Evolutionary conservation across 2,329 filamentous ascomycete species (phyloP), one percentile per base, ranked within the genome.

Genomic region (Lasiodiplodia hormozganensis): DNA sequence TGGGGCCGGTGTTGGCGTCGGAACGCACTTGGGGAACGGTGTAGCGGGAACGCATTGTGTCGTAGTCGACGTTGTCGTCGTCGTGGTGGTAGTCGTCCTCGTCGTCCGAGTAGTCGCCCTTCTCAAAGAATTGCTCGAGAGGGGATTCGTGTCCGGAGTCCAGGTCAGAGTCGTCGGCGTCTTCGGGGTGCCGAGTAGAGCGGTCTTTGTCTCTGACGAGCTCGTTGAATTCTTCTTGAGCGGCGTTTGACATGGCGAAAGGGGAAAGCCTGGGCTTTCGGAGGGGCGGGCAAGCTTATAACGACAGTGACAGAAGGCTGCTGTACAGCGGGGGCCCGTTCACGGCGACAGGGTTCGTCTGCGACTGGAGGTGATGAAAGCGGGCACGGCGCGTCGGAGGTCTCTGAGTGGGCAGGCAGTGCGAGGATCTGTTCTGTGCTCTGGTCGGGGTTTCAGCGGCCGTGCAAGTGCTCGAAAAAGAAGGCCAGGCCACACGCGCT

Each of bases 1-100:
- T 95, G 73, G 94, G 92, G 57, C 92, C 92, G 2, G 92, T 95
- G 73, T 92, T 89, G 72, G 88, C 87, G 69, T 90, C 89, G 65
- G 83, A 88, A 77, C 92, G 78, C 70, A 92, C 87, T 75, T 85
- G 86, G 74, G 92, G 79, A 77, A 85, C 82, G 73, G 81, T 82
- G 78, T 84, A 85, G 72, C 86, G 81, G 69, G 85, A 83, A 65
- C 89, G 86, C 78, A 89, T 89, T 28, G 34, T 54, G 58, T 57
- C 52, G 16, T 56, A 25, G 74, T 89, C 76, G 71, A 76, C 73
- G 62, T 79, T 75, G 31, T 80, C 70, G 62, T 74, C 70, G 34
- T 70, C 40, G 60, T 68, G 68, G 38, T 88, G 76, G 70, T 82
- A 79, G 69, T 81, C 77, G 69, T 83, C 81, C 73, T 82, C 79